Base-by-base conservation (phyloP, 768 basidiomycete species). In the Lentinula sp. region DNA sequence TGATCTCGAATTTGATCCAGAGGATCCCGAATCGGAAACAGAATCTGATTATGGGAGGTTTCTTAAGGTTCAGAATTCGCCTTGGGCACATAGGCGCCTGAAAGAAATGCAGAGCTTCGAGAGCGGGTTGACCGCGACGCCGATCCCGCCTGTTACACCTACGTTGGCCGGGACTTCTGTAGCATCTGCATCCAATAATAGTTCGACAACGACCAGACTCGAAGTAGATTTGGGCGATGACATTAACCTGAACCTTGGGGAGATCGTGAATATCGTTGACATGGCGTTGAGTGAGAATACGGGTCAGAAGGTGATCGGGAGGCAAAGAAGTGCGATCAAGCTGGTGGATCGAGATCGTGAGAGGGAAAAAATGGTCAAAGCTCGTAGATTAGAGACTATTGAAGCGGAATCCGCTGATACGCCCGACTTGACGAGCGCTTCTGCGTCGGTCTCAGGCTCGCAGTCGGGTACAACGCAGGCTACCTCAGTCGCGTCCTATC, bases 81-180 rank as follows among this genome's bases (percentile, higher is more conserved):
- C 55, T 3, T 10, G 39, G 41, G 18, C 37, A 18, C 7, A 37
- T 6, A 39, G 36, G 18, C 76, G 78, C 46, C 70, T 94, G n/a
- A 86, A 91, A 23, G 88, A 87, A 69, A 90, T 93, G 87, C 90
- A 93, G 65, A 91, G 89, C 0, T 94, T 93, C 68, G 92, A 94
- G 65, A 93, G 91, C 4, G 86, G 85, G 0, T 70, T 89, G 41
- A 94, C 92, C 0, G 91, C 89, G n/a, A 0, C 81, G 85, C 68
- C 41, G 60, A 50, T 6, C 59, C 64, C 55, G 35, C 61, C 60
- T 45, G 23, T 32, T 32, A 49, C 54, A 1, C 46, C 59, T 59
- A 28, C 57, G 15, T 32, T n/a, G 6, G 16, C 56, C 18, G 23
- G 15, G 56, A 41, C n/a, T 12, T 57, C 35, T 28, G 43, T 79